Percentiles rank a stretch among this genome's conserved stretches.
Evolutionary conservation across 805 yeast genomes (phyloP).

Genomic region (Sporopachydermia lactativora): DNA sequence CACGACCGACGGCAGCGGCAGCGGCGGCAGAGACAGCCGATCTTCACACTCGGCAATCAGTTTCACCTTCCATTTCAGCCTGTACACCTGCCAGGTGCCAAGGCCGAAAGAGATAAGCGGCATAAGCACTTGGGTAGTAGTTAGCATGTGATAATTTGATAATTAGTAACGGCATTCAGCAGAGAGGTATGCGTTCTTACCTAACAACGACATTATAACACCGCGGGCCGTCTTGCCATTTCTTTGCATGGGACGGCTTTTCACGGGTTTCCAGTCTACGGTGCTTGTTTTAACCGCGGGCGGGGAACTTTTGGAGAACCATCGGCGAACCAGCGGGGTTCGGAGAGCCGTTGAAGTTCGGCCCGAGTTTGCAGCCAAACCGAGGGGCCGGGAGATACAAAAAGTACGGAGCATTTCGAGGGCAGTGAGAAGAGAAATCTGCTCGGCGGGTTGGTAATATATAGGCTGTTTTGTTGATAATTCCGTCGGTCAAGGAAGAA

Average conservation of each 20-base stretch:
- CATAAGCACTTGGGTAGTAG: constrained; percentile 43
- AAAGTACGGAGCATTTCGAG: too few species aligned
- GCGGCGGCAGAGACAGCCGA: constrained; percentile 56
- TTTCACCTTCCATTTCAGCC: constrained; percentile 79
- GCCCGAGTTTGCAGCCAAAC: too few species aligned
- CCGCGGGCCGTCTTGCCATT: constrained; percentile 13
- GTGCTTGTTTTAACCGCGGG: constrained; percentile 44
- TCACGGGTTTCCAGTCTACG: constrained; percentile 77
- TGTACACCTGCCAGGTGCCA: constrained; percentile 86
- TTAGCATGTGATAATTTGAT: background rate
- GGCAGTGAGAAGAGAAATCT: too few species aligned
- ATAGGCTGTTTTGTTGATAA: too few species aligned
- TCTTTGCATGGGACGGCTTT: constrained; percentile 13
- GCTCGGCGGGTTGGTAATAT: too few species aligned
- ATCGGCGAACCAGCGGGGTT: too few species aligned
- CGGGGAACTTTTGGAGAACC: background rate
- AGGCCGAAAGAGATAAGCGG: constrained; percentile 75
- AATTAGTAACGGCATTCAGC: background rate
- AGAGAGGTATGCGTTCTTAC: constrained; percentile 13
- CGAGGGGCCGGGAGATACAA: too few species aligned
- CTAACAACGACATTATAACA: constrained; percentile 24
- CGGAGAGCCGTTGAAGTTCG: too few species aligned
- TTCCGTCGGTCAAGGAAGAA: too few species aligned
- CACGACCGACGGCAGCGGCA: constrained; percentile 43
- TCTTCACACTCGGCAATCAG: constrained; percentile 77